These are phyloP conservation scores for Mortierella sp. DNA, from an alignment of 371 early-diverging fungal genomes.

Conservation along the genomic window DNA sequence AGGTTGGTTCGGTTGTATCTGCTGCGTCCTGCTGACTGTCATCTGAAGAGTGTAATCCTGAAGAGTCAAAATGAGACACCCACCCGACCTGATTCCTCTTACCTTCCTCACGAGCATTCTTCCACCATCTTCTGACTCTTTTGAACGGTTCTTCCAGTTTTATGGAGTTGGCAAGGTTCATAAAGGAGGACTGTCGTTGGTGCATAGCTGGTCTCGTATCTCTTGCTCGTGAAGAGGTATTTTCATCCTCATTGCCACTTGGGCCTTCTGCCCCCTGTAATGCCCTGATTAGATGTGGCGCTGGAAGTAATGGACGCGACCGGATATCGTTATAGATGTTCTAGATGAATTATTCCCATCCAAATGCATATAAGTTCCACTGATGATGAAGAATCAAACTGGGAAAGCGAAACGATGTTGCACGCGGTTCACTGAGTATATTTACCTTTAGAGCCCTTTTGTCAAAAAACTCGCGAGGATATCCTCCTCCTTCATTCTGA, in stretches of 20 bases:
- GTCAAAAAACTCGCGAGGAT: conserved; percentile 43
- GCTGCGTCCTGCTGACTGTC: neutral
- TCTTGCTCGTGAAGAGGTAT: neutral
- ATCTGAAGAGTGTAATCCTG: neutral
- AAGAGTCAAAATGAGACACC: conserved; percentile 13
- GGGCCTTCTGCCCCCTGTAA: conserved; percentile 6
- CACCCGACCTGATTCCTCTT: conserved; percentile 11
- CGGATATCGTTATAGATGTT: conserved; percentile 53
- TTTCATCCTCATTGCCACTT: neutral
- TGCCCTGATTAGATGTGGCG: conserved; percentile 45
- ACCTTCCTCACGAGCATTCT: conserved; percentile 19
- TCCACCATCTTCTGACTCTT: conserved; percentile 35
- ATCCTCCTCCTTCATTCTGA: conserved; percentile 40
- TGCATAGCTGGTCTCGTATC: conserved; percentile 1
- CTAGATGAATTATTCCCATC: conserved; percentile 20
- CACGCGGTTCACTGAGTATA: too few relatives aligned
- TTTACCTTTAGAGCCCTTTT: conserved; percentile 44
- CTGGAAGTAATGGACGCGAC: conserved; percentile 43
- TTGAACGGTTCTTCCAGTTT: conserved; percentile 24
- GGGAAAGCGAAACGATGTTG: neutral
- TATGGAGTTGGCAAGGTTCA: conserved; percentile 18
- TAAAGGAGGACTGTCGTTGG: conserved; percentile 20
- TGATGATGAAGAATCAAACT: neutral
- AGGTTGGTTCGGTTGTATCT: neutral
- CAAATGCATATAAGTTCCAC: neutral